A percentile compares a stretch with the other conserved stretches of the same genome.
Evolutionary conservation across 495 filamentous ascomycete genomes (phyloP).

Genomic region (Lepraria neglecta): DNA sequence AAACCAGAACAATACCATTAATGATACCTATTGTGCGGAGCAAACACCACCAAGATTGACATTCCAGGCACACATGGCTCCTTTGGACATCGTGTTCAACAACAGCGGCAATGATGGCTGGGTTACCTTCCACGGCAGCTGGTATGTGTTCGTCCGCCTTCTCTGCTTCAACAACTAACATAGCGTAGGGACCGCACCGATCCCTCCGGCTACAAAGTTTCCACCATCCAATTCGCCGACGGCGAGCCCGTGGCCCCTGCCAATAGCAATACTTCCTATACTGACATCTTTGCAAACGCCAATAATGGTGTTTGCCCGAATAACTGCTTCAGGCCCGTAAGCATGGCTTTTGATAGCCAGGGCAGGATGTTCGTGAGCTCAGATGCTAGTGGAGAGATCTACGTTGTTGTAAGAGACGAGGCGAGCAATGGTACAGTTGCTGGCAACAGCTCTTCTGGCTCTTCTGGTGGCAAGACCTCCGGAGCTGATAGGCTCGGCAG

Average conservation of each 20-base stretch:
- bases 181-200: slow-evolving; percentile 39
- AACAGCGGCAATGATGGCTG: slow-evolving; percentile 38
- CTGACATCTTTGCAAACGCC: slow-evolving; percentile 46
- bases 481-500: slow-evolving; percentile 4
- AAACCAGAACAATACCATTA: slow-evolving; percentile 36
- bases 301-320: slow-evolving; percentile 41
- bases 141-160: slow-evolving; percentile 30
- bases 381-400: slow-evolving; percentile 54
- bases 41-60: slow-evolving; percentile 44
- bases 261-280: slow-evolving; percentile 38
- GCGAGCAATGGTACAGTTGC: slow-evolving; percentile 10
- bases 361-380: slow-evolving; percentile 51
- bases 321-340: slow-evolving; percentile 51
- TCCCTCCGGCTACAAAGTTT: slow-evolving; percentile 53
- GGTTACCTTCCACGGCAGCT: slow-evolving; percentile 51
- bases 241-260: slow-evolving; percentile 39
- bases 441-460: slow-evolving; percentile 5
- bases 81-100: slow-evolving; percentile 55
- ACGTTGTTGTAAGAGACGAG: slow-evolving; percentile 37
- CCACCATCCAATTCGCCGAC: slow-evolving; percentile 38
- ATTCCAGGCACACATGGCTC: slow-evolving; percentile 56
- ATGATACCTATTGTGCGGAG: slow-evolving; percentile 43
- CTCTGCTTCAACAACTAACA: slow-evolving; percentile 4
- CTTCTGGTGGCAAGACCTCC: slow-evolving; percentile 9
- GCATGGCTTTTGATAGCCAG: slow-evolving; percentile 43